Evolutionary conservation across 1,284 basidiomycete species (phyloP).

Genomic region (Uromyces viciae-fabae): DNA sequence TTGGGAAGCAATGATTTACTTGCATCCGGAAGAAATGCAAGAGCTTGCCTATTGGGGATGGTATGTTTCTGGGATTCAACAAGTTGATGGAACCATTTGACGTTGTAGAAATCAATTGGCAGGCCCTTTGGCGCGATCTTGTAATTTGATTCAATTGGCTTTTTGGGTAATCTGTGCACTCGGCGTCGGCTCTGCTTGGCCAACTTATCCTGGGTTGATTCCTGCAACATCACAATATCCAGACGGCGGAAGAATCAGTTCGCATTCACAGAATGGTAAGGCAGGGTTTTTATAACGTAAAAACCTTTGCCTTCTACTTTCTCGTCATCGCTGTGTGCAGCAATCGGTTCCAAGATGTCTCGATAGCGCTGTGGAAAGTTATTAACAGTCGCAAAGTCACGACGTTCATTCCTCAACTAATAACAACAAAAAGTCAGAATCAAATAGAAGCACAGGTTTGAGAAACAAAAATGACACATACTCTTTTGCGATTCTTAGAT

Average conservation of each 20-base stretch:
- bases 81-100: not conserved
- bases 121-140: not conserved
- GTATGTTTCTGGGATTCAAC: not conserved
- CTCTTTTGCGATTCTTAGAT: constrained; percentile 12
- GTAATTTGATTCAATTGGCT: not conserved
- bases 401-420: not conserved
- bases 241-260: constrained; percentile 2
- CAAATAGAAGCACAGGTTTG: not conserved
- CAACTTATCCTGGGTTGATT: not conserved
- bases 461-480: not conserved
- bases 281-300: constrained; percentile 16
- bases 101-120: constrained; percentile 29
- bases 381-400: constrained; percentile 6
- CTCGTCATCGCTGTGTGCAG: constrained; percentile 33
- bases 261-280: constrained; percentile 13
- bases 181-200: not conserved
- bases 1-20: constrained; percentile 2
- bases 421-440: not conserved
- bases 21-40: constrained; percentile 19
- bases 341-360: not conserved
- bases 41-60: not conserved
- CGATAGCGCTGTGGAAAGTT: constrained; percentile 16
- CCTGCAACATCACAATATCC: constrained; percentile 9
- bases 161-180: constrained; percentile 13
- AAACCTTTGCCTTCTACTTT: not conserved